Percentiles rank a stretch among this genome's conserved stretches.
Evolutionary conservation across 2,329 filamentous ascomycete genomes (phyloP).

Genomic region (Ophiostoma novo-ulmi): DNA sequence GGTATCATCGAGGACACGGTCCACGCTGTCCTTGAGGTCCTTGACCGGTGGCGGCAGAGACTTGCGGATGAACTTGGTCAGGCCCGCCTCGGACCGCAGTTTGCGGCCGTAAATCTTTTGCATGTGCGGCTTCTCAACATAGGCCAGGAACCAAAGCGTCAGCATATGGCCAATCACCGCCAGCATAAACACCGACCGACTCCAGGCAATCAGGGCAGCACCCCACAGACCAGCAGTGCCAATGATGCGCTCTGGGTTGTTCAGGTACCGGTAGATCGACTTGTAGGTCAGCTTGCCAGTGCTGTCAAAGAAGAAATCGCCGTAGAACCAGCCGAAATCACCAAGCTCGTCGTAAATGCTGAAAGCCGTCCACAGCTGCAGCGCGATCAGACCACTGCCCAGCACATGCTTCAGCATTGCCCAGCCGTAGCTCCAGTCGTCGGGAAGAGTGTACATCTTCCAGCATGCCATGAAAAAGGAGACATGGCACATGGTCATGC

Average conservation of each 20-base stretch:
- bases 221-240: constrained; percentile 96
- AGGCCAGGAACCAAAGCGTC: constrained; percentile 81
- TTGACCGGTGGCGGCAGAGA: constrained; percentile 79
- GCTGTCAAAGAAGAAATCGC: constrained; percentile 95
- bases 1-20: constrained; percentile 79
- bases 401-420: constrained; percentile 82
- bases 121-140: constrained; percentile 96
- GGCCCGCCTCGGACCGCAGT: constrained; percentile 77
- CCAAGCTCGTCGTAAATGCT: constrained; percentile 94
- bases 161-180: constrained; percentile 81
- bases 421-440: constrained; percentile 81
- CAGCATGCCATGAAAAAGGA: constrained; percentile 87
- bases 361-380: constrained; percentile 87
- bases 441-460: constrained; percentile 91
- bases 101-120: constrained; percentile 89
- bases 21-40: constrained; percentile 78
- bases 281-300: constrained; percentile 86
- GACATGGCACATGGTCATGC: constrained; percentile 81
- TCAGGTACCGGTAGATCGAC: constrained; percentile 95
- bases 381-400: constrained; percentile 69
- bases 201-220: constrained; percentile 87
- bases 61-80: constrained; percentile 85
- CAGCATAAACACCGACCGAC: constrained; percentile 76
- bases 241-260: constrained; percentile 92
- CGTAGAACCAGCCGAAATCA: constrained; percentile 98